Evolutionary conservation across 2,329 filamentous ascomycete species (phyloP).

Genomic region (Phyllosticta citrichinensis): DNA sequence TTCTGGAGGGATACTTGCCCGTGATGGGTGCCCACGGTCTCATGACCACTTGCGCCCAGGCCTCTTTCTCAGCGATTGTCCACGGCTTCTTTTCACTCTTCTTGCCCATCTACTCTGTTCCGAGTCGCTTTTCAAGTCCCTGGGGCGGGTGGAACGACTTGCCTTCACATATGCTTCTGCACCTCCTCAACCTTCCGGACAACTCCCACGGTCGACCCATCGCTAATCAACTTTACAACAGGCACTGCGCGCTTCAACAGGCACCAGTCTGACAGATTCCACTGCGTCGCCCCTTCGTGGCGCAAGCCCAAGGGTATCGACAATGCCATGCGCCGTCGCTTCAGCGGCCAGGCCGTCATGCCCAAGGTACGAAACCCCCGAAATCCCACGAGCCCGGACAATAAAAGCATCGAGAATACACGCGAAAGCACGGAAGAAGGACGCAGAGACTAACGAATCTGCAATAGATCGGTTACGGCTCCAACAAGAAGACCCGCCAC

Average conservation of each 20-base stretch:
- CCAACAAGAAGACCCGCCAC: slow-evolving; percentile 99
- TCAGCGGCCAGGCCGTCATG: slow-evolving; percentile 93
- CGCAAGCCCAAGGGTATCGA: slow-evolving; percentile 99
- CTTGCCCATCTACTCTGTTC: slow-evolving; percentile 12
- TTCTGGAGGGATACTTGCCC: neutral
- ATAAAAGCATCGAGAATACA: neutral
- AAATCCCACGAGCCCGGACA: neutral
- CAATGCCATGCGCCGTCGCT: slow-evolving; percentile 92
- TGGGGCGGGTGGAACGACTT: too few species aligned
- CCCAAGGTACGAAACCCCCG: slow-evolving; percentile 66
- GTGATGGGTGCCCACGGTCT: neutral
- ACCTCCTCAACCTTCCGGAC: slow-evolving; percentile 21
- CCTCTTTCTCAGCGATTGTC: neutral
- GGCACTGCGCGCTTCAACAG: slow-evolving; percentile 91
- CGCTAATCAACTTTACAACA: slow-evolving; percentile 28
- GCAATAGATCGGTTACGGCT: slow-evolving; percentile 86
- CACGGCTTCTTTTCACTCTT: slow-evolving; percentile 12
- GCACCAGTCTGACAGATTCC: slow-evolving; percentile 97
- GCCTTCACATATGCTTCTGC: too few species aligned
- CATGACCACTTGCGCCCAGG: neutral
- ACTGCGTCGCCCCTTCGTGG: slow-evolving; percentile 82
- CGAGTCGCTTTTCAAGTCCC: too few species aligned
- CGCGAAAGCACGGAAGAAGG: neutral
- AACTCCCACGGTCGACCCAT: slow-evolving; percentile 17
- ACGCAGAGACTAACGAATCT: slow-evolving; percentile 20